phyloP scores from a whole-genome alignment of 2,329 filamentous ascomycete species.

The Aspergillus japonicus region DNA sequence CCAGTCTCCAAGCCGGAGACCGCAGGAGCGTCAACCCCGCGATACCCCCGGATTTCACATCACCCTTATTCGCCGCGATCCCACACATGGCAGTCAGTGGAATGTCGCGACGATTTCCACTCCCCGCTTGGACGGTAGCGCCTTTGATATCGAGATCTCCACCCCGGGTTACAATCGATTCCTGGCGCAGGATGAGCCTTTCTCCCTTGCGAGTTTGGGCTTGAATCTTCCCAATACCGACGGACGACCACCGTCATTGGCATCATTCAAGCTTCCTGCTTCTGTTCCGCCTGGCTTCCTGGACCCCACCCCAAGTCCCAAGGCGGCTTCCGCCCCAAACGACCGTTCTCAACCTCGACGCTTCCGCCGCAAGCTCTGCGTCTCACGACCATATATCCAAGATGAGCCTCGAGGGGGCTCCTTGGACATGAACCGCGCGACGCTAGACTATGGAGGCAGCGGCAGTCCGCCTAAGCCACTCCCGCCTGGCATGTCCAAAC shows the following conservation, averaged over 20 bases:
- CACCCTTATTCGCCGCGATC: slow-evolving; percentile 72
- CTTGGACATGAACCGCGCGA: slow-evolving; percentile 20
- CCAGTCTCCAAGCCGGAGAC: slow-evolving; percentile 26
- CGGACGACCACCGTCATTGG: slow-evolving; percentile 10
- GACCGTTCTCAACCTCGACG: slow-evolving; percentile 26
- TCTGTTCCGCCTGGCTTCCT: not conserved
- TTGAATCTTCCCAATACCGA: slow-evolving; percentile 23
- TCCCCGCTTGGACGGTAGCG: slow-evolving; percentile 28
- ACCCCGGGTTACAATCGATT: slow-evolving; percentile 63
- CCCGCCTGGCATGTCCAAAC: slow-evolving; percentile 23
- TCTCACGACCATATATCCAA: slow-evolving; percentile 27
- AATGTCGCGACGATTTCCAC: slow-evolving; percentile 67
- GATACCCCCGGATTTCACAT: slow-evolving; percentile 37
- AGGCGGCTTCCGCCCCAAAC: slow-evolving; percentile 4
- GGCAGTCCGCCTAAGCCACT: slow-evolving; percentile 17
- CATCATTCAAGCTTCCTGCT: slow-evolving; percentile 7
- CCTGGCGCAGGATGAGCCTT: slow-evolving; percentile 37
- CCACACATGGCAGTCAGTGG: slow-evolving; percentile 68
- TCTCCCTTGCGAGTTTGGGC: slow-evolving; percentile 35
- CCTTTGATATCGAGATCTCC: slow-evolving; percentile 55
- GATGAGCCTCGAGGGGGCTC: slow-evolving; percentile 21
- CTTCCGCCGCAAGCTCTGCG: slow-evolving; percentile 35
- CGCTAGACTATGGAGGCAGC: slow-evolving; percentile 15
- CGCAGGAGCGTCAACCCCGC: slow-evolving; percentile 9
- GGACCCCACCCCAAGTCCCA: not conserved